phyloP scores from a whole-genome alignment of 1,139 yeast species.

The Scheffersomyces cryptocercus region DNA sequence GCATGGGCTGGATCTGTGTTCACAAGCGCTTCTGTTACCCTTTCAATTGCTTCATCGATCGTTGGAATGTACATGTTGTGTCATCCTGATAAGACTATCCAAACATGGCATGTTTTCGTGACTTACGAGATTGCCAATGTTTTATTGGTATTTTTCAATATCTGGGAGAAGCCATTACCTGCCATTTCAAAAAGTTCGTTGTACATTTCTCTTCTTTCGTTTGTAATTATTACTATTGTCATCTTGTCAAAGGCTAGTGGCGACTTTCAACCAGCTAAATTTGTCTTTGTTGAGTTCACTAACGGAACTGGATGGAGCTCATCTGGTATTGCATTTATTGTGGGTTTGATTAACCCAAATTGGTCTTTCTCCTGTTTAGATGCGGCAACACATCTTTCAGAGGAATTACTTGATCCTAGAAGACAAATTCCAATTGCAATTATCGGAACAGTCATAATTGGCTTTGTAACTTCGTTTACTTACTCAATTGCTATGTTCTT shows the following conservation, averaged over 20 bases:
- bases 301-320: conserved; percentile 44
- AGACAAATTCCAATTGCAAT: conserved; percentile 45
- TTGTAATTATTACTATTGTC: conserved; percentile 35
- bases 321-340: conserved; percentile 44
- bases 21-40: conserved; percentile 56
- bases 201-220: conserved; percentile 39
- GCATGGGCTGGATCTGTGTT: conserved; percentile 62
- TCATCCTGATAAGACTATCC: conserved; percentile 42
- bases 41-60: conserved; percentile 48
- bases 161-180: conserved; percentile 40
- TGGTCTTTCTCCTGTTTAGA: conserved; percentile 48
- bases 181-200: conserved; percentile 35
- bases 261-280: conserved; percentile 34
- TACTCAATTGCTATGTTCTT: conserved; percentile 46
- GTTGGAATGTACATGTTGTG: conserved; percentile 52
- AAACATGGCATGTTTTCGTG: conserved; percentile 56
- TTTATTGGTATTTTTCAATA: conserved; percentile 35
- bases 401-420: conserved; percentile 39
- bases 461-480: conserved; percentile 40
- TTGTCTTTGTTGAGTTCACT: conserved; percentile 39
- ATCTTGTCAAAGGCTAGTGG: conserved; percentile 41
- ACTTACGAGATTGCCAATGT: conserved; percentile 37
- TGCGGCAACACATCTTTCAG: conserved; percentile 46
- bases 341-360: conserved; percentile 45
- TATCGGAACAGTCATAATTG: conserved; percentile 44